Percentiles rank a stretch among this genome's conserved stretches.
Conservation (phyloP, 768 basidiomycete species). For the Tricholoma flavovirens region DNA sequence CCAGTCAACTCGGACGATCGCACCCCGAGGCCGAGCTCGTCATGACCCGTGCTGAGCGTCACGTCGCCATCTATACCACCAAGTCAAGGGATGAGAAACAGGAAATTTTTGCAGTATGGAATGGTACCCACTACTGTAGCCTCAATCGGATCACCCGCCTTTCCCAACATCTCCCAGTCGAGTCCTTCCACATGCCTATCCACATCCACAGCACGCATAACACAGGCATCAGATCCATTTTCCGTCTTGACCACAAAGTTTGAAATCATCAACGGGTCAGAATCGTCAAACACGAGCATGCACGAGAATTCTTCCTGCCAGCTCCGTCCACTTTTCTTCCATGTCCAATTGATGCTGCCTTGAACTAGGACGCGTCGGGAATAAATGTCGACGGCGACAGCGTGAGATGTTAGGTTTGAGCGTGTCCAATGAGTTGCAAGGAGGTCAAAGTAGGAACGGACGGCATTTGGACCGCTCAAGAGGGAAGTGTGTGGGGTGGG, state of each 20-base stretch:
- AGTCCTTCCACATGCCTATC: not conserved
- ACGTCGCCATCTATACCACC: too few species aligned
- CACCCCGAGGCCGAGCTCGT: too few species aligned
- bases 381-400: conserved; percentile 19
- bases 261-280: conserved; percentile 35
- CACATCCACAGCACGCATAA: conserved; percentile 39
- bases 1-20: too few species aligned
- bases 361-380: conserved; percentile 26
- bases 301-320: conserved; percentile 44
- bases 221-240: conserved; percentile 35
- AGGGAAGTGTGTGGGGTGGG: conserved; percentile 28
- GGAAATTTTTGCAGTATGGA: too few species aligned
- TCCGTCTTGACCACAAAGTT: conserved; percentile 36
- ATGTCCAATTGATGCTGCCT: conserved; percentile 40
- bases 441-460: conserved; percentile 47
- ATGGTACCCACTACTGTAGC: too few species aligned
- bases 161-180: too few species aligned
- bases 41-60: too few species aligned
- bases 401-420: conserved; percentile 20
- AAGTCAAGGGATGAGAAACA: too few species aligned
- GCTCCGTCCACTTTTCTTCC: conserved; percentile 36
- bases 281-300: conserved; percentile 35
- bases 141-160: too few species aligned
- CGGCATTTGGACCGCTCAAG: conserved; percentile 36
- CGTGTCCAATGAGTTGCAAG: conserved; percentile 41